Conservation (phyloP, 352 stramenopile species). For the Phytopythium ostracodes region DNA sequence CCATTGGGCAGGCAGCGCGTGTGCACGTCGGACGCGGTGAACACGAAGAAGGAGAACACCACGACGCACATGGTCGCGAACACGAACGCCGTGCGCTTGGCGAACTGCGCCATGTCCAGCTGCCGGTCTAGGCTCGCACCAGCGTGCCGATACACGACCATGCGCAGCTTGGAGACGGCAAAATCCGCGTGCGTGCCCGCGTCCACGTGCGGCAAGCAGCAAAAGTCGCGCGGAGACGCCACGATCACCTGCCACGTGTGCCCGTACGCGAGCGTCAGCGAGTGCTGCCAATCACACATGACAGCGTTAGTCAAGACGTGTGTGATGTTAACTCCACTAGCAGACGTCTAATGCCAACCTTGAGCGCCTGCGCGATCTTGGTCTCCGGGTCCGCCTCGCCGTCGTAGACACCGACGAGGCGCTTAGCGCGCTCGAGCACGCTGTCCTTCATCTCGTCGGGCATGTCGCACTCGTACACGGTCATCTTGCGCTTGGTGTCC, state of each 20-base stretch:
- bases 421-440: constrained; percentile 33
- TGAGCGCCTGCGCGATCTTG: constrained; percentile 53
- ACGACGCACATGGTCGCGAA: constrained; percentile 57
- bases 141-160: constrained; percentile 70
- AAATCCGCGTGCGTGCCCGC: constrained; percentile 44
- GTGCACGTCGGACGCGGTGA: constrained; percentile 42
- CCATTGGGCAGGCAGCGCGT: constrained; percentile 23
- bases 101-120: constrained; percentile 57
- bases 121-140: constrained; percentile 44
- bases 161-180: constrained; percentile 39
- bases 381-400: constrained; percentile 32
- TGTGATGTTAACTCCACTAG: too few species aligned
- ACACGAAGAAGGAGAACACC: constrained; percentile 54
- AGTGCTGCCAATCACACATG: too few species aligned
- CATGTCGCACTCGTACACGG: constrained; percentile 61
- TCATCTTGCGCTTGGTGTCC: constrained; percentile 34
- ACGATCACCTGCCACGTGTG: constrained; percentile 72
- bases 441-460: constrained; percentile 29
- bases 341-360: constrained; percentile 21
- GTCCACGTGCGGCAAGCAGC: constrained; percentile 48
- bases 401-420: constrained; percentile 37
- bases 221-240: constrained; percentile 47
- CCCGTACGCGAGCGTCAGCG: constrained; percentile 55
- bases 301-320: too few species aligned
- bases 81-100: constrained; percentile 52